Evolutionary conservation across 805 yeast species (phyloP), one percentile per base, ranked within the genome.

Genomic region (Schwanniomyces sp.): DNA sequence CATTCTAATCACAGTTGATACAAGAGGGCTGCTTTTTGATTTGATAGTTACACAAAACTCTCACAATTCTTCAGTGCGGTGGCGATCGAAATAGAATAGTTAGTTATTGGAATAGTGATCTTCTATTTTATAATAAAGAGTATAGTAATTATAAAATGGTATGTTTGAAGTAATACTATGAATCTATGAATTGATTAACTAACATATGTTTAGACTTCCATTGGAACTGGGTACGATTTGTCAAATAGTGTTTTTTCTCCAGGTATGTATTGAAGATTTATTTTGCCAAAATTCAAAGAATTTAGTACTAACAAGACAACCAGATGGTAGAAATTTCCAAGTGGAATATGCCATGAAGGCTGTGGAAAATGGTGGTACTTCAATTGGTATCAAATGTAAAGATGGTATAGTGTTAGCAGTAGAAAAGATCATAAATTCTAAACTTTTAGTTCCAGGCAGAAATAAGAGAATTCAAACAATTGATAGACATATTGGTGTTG

Each of bases 141-240:
- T 38, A 27, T 30, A 28, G 28, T 43, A 29, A 29, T 38, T 14
- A 34, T 30, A 43, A 25, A 47, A 47, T 47, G 51, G 51, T 47
- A 43, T 38, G 50, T 47, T 30, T 12, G 11, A 14, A 2, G 16
- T 21, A 25, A 8, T 11, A 39, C 4, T 5, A 11, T 39, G 5
- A 26, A 14, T 14, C 7, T 21, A 14, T n/a, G 21, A 26, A 6
- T 8, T n/a, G 12, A 17, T 14, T 30, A 38, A 42, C 44, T 49
- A 49, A 49, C 51, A 17, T 32, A 34, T 40, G 11, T 37, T 25
- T 44, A 56, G 92, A 87, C 98, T 34, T 94, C 99, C 41, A 91
- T 94, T 59, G 99, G 99, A 59, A 94, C 99, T 26, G 99, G 99
- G 16, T 94, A 94, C 82, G 99, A 94, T 78, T 84, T 94, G 63